Percentiles rank a stretch among this genome's conserved stretches.
Conservation (phyloP, 1,284 basidiomycete species). For the Abortiporus biennis region DNA sequence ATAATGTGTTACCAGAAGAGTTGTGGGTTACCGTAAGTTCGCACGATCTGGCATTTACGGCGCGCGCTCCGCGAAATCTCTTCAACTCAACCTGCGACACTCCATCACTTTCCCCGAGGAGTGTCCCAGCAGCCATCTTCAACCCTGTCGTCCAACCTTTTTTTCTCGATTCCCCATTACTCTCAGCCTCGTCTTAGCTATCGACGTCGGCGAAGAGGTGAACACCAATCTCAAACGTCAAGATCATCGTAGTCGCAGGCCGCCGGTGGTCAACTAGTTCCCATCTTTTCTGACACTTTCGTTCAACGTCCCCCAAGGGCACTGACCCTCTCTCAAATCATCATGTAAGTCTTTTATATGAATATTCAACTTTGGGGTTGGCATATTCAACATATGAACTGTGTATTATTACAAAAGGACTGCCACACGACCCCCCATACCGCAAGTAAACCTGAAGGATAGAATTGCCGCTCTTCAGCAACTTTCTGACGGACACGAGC, state of each 20-base stretch:
- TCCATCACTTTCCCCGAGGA: background rate
- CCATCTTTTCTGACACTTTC: constrained; percentile 10
- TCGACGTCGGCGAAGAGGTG: too few relatives aligned
- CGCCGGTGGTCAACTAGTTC: constrained; percentile 21
- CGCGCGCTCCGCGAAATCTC: too few relatives aligned
- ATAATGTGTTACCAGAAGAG: too few relatives aligned
- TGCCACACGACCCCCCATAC: constrained; percentile 31
- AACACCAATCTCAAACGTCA: too few relatives aligned
- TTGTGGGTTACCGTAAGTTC: too few relatives aligned
- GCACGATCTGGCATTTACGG: too few relatives aligned
- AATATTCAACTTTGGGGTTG: background rate
- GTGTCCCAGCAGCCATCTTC: constrained; percentile 13
- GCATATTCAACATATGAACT: background rate
- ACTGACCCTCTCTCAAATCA: background rate
- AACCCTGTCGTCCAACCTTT: constrained; percentile 17
- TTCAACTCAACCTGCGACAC: too few relatives aligned
- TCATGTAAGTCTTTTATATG: constrained; percentile 8
- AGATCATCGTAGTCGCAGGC: constrained; percentile 31
- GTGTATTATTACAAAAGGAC: background rate
- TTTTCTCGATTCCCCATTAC: too few relatives aligned
- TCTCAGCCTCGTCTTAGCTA: too few relatives aligned
- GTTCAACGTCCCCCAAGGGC: background rate
- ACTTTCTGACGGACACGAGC: constrained; percentile 15
- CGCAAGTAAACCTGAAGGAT: constrained; percentile 61
- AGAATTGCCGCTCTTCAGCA: constrained; percentile 72